Conservation (phyloP, 441 rosid species). For the Codiaeum variegatum region DNA sequence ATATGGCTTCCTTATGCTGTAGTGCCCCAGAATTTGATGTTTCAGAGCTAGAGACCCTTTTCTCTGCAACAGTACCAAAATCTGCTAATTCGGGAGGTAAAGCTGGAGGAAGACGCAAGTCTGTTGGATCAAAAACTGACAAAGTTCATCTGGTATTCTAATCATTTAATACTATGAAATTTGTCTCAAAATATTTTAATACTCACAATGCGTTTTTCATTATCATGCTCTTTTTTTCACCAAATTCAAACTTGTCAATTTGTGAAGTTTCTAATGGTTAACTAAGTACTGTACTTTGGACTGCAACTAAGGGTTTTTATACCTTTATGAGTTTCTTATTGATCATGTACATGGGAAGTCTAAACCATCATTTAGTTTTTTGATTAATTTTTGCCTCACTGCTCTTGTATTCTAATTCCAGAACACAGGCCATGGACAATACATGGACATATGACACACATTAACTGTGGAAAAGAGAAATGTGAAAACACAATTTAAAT, state of each 20-base stretch:
- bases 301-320: background rate
- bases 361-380: background rate
- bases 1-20: constrained; percentile 19
- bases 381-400: background rate
- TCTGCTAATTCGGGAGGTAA: constrained; percentile 53
- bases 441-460: background rate
- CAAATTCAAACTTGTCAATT: constrained; percentile 7
- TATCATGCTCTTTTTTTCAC: background rate
- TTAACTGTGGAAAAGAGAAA: background rate
- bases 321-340: background rate
- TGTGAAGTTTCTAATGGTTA: background rate
- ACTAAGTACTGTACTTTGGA: background rate
- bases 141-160: constrained; percentile 76
- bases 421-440: background rate
- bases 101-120: constrained; percentile 60
- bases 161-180: too few species aligned
- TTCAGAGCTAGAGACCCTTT: constrained; percentile 86
- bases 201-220: background rate
- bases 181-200: background rate
- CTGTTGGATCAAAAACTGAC: constrained; percentile 79
- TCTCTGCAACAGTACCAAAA: constrained; percentile 75
- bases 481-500: background rate
- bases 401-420: background rate
- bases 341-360: background rate
- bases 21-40: constrained; percentile 93